These are phyloP conservation scores for Salix arbutifolia DNA, from an alignment of 345 rosid species.

Conservation along the genomic window DNA sequence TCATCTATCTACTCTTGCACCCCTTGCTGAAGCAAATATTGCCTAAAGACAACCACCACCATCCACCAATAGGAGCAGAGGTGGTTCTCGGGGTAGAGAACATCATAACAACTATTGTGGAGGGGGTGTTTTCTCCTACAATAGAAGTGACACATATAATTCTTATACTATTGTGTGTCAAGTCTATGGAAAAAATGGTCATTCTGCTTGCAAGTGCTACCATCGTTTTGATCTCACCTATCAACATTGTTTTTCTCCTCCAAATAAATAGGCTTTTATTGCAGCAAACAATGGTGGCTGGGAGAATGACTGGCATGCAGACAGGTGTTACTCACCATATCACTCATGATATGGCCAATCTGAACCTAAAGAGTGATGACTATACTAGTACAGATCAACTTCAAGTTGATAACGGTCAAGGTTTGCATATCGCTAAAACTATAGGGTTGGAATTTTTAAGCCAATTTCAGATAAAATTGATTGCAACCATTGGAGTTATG, in stretches of 20 bases:
- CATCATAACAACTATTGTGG: too few species aligned
- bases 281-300: not conserved
- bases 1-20: not conserved
- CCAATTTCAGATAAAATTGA: too few species aligned
- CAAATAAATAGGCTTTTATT: too few species aligned
- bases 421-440: not conserved
- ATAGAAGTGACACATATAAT: not conserved
- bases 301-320: fast-evolving
- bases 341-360: not conserved
- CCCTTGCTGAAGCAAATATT: not conserved
- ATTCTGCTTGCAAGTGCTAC: too few species aligned
- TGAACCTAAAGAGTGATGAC: not conserved
- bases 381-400: not conserved
- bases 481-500: too few species aligned
- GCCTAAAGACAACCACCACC: too few species aligned
- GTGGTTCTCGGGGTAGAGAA: fast-evolving
- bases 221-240: not conserved
- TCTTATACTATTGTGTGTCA: not conserved
- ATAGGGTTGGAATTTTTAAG: too few species aligned
- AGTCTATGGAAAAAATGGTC: fast-evolving
- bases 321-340: not conserved
- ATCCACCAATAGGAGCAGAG: fast-evolving
- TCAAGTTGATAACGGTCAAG: not conserved
- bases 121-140: too few species aligned
- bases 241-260: not conserved